These are phyloP conservation scores for Metarhizium rileyi DNA, from an alignment of 2,329 filamentous ascomycete species.

Conservation along the genomic window DNA sequence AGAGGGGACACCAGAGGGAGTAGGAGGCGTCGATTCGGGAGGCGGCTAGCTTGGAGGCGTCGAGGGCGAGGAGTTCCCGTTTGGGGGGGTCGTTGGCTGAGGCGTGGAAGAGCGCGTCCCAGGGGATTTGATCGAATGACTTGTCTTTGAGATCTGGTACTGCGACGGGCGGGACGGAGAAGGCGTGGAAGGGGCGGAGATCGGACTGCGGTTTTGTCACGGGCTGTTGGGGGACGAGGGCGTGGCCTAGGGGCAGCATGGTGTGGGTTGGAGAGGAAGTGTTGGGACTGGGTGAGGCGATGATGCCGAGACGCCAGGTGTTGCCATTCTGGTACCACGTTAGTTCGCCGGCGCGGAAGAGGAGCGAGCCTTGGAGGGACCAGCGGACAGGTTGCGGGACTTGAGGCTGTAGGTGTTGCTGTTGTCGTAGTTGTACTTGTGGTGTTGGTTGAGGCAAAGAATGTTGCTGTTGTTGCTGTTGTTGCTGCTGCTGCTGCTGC, in stretches of 20 bases:
- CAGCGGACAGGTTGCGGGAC: conserved; percentile 15
- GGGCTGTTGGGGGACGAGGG: conserved; percentile 25
- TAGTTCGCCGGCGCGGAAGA: conserved; percentile 39
- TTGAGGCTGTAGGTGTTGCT: conserved; percentile 14
- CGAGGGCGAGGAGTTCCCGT: conserved; percentile 33
- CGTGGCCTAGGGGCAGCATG: conserved; percentile 32
- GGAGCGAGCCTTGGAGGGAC: conserved; percentile 23
- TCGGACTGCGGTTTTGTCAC: conserved; percentile 30
- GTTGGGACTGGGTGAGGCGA: conserved; percentile 19
- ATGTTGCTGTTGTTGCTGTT: conserved; percentile 8
- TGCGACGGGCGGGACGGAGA: conserved; percentile 36
- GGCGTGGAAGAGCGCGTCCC: conserved; percentile 27
- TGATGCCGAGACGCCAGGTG: conserved; percentile 39
- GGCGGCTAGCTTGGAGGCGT: conserved; percentile 42
- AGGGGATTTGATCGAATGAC: conserved; percentile 31
- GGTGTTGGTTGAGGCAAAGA: conserved; percentile 6
- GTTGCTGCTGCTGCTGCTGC: conserved; percentile 6
- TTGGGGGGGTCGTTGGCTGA: conserved; percentile 25
- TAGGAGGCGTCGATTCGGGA: conserved; percentile 38
- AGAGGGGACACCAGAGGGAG: conserved; percentile 34
- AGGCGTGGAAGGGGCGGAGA: conserved; percentile 41
- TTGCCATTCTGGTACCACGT: conserved; percentile 39
- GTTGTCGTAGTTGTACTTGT: conserved; percentile 9
- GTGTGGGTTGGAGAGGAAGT: conserved; percentile 17
- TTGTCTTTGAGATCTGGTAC: conserved; percentile 29